A percentile compares a stretch with the other conserved stretches of the same genome.
Conservation (phyloP, 2,329 filamentous ascomycete genomes). For the Aschersonia sp. region DNA sequence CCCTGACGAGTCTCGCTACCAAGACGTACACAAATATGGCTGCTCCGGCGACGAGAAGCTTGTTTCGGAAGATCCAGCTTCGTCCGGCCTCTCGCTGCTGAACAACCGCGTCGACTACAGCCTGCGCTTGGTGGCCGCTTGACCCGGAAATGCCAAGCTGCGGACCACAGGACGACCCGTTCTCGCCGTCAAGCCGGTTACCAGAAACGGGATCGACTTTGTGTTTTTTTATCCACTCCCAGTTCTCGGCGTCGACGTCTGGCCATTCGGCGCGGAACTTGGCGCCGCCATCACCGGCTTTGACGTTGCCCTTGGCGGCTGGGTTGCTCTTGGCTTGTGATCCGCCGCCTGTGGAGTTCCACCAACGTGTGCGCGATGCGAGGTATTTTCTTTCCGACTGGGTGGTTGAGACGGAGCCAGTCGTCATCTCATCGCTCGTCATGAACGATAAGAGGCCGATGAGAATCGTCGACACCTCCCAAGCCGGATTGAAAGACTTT, state of each 20-base stretch:
- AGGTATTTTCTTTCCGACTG: constrained; percentile 65
- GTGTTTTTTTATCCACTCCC: constrained; percentile 77
- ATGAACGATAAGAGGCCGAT: constrained; percentile 93
- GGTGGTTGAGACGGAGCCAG: constrained; percentile 68
- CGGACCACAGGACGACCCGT: constrained; percentile 34
- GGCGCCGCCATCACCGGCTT: constrained; percentile 79
- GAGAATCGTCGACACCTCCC: constrained; percentile 94
- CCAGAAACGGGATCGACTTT: constrained; percentile 69
- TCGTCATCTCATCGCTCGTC: constrained; percentile 98
- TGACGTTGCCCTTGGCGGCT: constrained; percentile 61
- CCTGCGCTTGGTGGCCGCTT: constrained; percentile 48
- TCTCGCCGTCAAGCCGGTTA: constrained; percentile 32
- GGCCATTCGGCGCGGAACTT: constrained; percentile 87
- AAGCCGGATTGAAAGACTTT: constrained; percentile 94
- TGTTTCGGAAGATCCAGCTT: constrained; percentile 70
- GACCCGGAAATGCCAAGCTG: constrained; percentile 44
- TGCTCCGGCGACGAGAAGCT: constrained; percentile 55
- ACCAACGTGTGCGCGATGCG: constrained; percentile 73
- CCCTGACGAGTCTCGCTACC: constrained; percentile 57
- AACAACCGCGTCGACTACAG: constrained; percentile 62
- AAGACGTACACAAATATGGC: constrained; percentile 72
- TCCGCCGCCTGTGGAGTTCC: constrained; percentile 89
- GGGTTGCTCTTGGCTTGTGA: constrained; percentile 42
- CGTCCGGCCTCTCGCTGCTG: constrained; percentile 68
- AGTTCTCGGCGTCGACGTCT: constrained; percentile 78